Base-by-base conservation (phyloP, 1,284 basidiomycete genomes). In the Rhodotorula sp. region DNA sequence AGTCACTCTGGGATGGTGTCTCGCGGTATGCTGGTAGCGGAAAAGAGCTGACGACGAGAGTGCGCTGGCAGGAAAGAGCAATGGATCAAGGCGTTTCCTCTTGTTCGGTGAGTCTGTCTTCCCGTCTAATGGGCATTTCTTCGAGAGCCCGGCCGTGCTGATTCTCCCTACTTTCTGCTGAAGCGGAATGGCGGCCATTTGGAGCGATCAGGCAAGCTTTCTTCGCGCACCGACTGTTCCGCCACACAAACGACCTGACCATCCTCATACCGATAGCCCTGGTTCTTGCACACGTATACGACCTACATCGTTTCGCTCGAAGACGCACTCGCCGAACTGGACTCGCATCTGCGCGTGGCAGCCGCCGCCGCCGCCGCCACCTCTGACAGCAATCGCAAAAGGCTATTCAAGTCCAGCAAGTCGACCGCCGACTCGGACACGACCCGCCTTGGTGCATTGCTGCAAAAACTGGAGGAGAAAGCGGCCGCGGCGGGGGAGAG, bases 261-360 rank as follows among this genome's bases (percentile, higher is more conserved):
- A 77, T 71, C 26, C 33, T 24, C 48, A 60, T 65, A 58, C 37
- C 60, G 4, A 42, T 79, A 96, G 93, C 91, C 92, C 12, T 90
- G 93, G 80, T 91, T 97, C 66, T 87, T 97, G 68, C 87, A 90
- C 70, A 91, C 92, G 69, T 97, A 97, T 82, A 89, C 91, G 1
- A 90, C 88, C 59, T 97, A 95, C 79, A 91, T 97, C 33, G 83
- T 95, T 33, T 92, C 95, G 79, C 85, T 97, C 30, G 95, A 96
- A 81, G 86, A 90, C 51, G 92, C 93, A 2, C 84, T 96, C 51
- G 88, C 89, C 70, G 89, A 93, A 78, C 89, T 93, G 24, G 91
- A 96, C 80, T 86, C 88, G 55, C 88, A 89, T 7, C 83, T 95
- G 37, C 37, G 37, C 37, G 37, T 42, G 58, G 8, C 37, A 42